Evolutionary conservation across 208 protist genomes (phyloP), one percentile per base, ranked within the genome.

Genomic region (Leishmania arabica): DNA sequence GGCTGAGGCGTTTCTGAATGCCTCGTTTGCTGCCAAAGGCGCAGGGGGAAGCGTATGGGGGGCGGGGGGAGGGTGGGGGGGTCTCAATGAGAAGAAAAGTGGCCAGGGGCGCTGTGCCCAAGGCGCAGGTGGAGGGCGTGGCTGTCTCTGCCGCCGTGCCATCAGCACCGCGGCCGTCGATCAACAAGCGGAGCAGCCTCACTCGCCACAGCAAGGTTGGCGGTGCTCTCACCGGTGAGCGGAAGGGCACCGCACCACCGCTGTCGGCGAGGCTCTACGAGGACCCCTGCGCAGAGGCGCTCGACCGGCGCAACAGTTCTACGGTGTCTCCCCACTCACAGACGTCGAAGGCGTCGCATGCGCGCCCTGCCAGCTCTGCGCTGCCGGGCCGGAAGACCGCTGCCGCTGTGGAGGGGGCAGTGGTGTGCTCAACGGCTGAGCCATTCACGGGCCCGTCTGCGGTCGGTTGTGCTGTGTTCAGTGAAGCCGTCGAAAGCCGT

Each of bases 231-330:
- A 40, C 42, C 34, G 69, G 24, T 51, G 42, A 34, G 45, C 69
- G 8, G 27, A 47, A 73, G 17, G 13, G 45, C 24, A 21, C 69
- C 24, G 27, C 45, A 19, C 24, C 47, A 34, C 24, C 21, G 24
- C 51, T 17, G 40, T 71, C 66, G 40, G 49, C 72, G 51, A 34
- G 72, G n/a, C 72, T 62, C 51, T 76, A 62, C 34, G 64, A 21
- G 37, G 72, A 64, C 53, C 51, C 72, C 15, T 62, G 40, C 72
- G 51, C 51, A 17, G n/a, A n/a, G 9, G 51, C 7, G 5, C 72
- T 64, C 11, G 72, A 2, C 19, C 31, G 34, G 31, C 47, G 45
- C 66, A 49, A 49, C 47, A 31, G 24, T 19, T 51, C 6, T 27
- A 54, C 11, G 69, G 45, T 24, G 45, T 54, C 45, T 40, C 4